Base-by-base conservation (phyloP, 2,329 filamentous ascomycete species). In the Rhytidhysteron rufulum region DNA sequence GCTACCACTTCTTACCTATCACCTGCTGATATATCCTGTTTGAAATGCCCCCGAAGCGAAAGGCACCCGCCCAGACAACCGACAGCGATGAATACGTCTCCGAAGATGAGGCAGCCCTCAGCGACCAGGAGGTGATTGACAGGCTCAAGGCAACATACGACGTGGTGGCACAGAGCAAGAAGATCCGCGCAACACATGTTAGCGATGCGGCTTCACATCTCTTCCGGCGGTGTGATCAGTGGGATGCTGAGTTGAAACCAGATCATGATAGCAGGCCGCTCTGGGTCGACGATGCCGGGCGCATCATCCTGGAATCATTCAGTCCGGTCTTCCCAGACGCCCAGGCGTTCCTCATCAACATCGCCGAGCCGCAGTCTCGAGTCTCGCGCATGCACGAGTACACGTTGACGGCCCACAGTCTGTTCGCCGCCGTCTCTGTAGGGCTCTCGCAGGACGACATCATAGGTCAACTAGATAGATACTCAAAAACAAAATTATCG, bases 321-420 rank as follows among this genome's bases (percentile, higher is more conserved):
- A 91, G 87, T 38, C 86, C 90, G 2, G 74, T 93, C 41, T 89
- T 91, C 42, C 79, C 85, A 42, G 85, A 90, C 57, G 91, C 88
- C 0, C 89, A 95, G 61, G 89, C 95, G 63, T 95, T 98, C 62
- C 74, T 98, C 43, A 95, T 94, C 55, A 95, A 93, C 34, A 91
- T 98, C 53, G 88, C 91, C 47, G 91, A 98, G 69, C 93, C 91
- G 15, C 75, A 91, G 43, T 96, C 90, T 25, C 82, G 91, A 44
- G 91, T 93, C 42, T 86, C 83, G 4, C 91, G 89, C 58, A 80
- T 97, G 48, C 93, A 97, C 71, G 91, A 98, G 67, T 97, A 97
- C 66, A 80, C 83, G 41, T 78, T 98, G 55, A 96, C 89, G 2
- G 83, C 86, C 18, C 90, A 97, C 67, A 95, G 88, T 66, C 74